Evolutionary conservation across 441 rosid species (phyloP).

Genomic region (Gossypium lobatum): DNA sequence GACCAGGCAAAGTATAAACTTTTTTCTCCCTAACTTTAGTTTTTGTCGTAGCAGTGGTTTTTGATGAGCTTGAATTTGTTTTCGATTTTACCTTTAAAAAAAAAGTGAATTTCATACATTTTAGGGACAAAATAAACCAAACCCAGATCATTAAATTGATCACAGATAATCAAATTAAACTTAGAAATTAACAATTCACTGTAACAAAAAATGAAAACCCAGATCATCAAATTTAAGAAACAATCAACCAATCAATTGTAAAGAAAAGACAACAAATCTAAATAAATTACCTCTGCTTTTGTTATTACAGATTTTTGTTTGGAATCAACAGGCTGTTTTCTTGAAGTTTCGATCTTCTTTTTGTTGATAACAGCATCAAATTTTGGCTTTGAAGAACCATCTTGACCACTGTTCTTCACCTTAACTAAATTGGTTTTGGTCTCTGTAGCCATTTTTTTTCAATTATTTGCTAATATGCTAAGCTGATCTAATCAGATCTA

Average conservation of each 20-base stretch:
- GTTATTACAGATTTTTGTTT: conserved; percentile 39
- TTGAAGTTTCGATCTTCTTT: conserved; percentile 46
- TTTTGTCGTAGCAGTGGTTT: conserved; percentile 29
- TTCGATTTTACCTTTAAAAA: conserved; percentile 41
- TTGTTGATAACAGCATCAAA: conserved; percentile 34
- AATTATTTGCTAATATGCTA: neutral
- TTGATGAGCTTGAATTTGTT: conserved; percentile 42
- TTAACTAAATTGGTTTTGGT: conserved; percentile 36
- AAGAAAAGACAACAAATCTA: neutral
- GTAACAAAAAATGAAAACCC: neutral
- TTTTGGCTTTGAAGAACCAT: conserved; percentile 40
- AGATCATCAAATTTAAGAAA: conserved; percentile 16
- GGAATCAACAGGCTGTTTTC: conserved; percentile 32
- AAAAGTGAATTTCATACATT: conserved; percentile 9
- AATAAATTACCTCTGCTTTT: conserved; percentile 55
- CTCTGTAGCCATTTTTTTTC: conserved; percentile 42
- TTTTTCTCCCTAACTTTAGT: conserved; percentile 76
- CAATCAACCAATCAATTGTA: neutral
- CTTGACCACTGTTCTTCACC: conserved; percentile 37
- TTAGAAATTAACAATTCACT: neutral
- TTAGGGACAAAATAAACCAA: neutral
- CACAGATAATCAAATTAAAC: conserved; percentile 2
- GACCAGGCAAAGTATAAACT: conserved; percentile 72
- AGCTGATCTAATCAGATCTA: conserved; percentile 10
- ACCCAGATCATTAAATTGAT: neutral